Percentiles rank a stretch among this genome's conserved stretches.
These are phyloP conservation scores for Microsporum ferrugineum DNA, from an alignment of 2,329 filamentous ascomycete species.

Conservation along the genomic window DNA sequence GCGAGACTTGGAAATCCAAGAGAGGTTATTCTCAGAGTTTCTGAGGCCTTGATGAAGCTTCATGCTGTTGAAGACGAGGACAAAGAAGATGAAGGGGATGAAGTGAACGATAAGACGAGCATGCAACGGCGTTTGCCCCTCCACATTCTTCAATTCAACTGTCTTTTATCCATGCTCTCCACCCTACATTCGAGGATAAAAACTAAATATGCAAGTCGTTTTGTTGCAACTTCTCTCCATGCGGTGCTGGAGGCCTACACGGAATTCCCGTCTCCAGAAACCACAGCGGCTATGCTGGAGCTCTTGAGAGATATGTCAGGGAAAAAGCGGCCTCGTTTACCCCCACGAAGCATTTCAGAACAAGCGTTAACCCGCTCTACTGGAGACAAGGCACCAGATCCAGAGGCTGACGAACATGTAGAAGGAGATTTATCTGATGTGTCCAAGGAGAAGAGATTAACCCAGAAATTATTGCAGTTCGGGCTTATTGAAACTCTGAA, in stretches of 20 bases:
- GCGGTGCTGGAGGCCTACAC: conserved; percentile 50
- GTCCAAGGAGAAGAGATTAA: conserved; percentile 41
- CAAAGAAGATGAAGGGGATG: conserved; percentile 21
- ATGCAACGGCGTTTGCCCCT: conserved; percentile 14
- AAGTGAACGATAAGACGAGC: conserved; percentile 7
- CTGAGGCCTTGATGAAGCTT: conserved; percentile 48
- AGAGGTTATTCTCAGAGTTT: conserved; percentile 53
- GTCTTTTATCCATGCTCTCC: conserved; percentile 41
- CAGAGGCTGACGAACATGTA: conserved; percentile 42
- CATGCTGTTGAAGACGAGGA: conserved; percentile 33
- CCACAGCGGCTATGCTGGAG: conserved; percentile 46
- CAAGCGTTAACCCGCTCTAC: conserved; percentile 28
- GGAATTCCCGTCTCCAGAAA: conserved; percentile 44
- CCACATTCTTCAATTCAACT: conserved; percentile 32
- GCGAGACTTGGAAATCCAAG: conserved; percentile 52
- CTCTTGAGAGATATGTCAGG: conserved; percentile 48
- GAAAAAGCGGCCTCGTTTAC: conserved; percentile 47
- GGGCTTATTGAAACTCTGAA: conserved; percentile 52
- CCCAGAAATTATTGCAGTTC: conserved; percentile 47
- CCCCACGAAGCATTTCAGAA: conserved; percentile 46
- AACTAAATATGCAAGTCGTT: conserved; percentile 53
- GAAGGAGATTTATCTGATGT: conserved; percentile 22
- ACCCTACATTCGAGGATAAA: conserved; percentile 50
- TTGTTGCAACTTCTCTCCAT: conserved; percentile 52
- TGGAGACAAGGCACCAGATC: conserved; percentile 38